Conservation (phyloP, 2,329 filamentous ascomycete genomes). For the Verruconis gallopava region DNA sequence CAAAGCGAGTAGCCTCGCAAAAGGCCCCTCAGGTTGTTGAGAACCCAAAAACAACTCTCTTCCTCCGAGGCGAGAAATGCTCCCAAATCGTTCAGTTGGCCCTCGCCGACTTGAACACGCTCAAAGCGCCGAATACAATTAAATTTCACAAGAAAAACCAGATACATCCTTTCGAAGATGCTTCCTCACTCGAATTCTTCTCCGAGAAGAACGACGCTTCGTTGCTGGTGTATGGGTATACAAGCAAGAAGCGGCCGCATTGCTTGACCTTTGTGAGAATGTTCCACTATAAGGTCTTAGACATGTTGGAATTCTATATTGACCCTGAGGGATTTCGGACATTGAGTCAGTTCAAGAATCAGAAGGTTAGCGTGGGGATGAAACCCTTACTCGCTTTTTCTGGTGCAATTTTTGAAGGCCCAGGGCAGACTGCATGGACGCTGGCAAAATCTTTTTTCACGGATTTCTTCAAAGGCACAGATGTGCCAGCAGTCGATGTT, state of each 20-base stretch:
- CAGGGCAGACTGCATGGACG: constrained; percentile 65
- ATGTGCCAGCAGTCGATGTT: constrained; percentile 74
- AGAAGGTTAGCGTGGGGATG: constrained; percentile 56
- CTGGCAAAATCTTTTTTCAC: constrained; percentile 76
- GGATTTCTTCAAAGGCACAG: constrained; percentile 83
- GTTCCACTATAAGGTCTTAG: constrained; percentile 76
- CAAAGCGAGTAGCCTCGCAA: constrained; percentile 88
- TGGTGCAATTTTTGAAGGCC: constrained; percentile 75
- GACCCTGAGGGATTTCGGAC: constrained; percentile 59
- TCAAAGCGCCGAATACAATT: constrained; percentile 74
- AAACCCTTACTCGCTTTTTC: constrained; percentile 88
- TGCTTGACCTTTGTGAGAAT: constrained; percentile 70
- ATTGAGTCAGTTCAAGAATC: constrained; percentile 59
- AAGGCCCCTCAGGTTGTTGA: constrained; percentile 80
- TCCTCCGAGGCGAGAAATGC: constrained; percentile 77
- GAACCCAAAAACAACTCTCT: constrained; percentile 79
- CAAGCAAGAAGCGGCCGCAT: constrained; percentile 92
- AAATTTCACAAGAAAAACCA: constrained; percentile 96
- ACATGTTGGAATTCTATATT: constrained; percentile 87
- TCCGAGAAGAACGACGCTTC: constrained; percentile 90
- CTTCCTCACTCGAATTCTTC: constrained; percentile 84
- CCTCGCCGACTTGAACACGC: constrained; percentile 68
- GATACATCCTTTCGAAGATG: constrained; percentile 87
- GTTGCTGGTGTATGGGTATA: constrained; percentile 70
- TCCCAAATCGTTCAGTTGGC: constrained; percentile 73